These are phyloP conservation scores for Colletotrichum sp. DNA, from an alignment of 2,329 filamentous ascomycete species.

Conservation along the genomic window DNA sequence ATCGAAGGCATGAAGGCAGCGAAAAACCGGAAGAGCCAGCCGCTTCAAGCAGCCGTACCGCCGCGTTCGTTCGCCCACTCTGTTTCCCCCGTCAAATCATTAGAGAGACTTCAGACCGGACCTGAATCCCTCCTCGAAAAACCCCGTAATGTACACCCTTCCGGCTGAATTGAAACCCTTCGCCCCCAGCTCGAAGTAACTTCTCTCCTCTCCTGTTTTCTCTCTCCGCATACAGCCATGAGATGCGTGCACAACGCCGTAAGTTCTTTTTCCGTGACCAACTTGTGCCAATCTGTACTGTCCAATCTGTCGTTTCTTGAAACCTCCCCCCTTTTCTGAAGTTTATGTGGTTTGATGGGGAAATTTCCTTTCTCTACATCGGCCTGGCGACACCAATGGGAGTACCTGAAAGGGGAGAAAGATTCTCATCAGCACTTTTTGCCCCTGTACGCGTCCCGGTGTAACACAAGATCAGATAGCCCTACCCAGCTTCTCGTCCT, in stretches of 20 bases:
- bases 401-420: not conserved
- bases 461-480: not conserved
- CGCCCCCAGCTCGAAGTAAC: not conserved
- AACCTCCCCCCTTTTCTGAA: not conserved
- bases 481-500: slow-evolving; percentile 19
- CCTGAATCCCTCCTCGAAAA: not conserved
- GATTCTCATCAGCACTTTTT: not conserved
- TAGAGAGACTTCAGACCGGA: not conserved
- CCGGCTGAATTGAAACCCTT: not conserved
- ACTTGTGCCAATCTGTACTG: not conserved
- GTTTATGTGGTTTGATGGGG: not conserved
- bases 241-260: not conserved
- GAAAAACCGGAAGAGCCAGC: not conserved
- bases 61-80: not conserved
- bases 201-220: not conserved
- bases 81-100: not conserved
- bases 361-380: not conserved
- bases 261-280: not conserved
- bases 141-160: not conserved
- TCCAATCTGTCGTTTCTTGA: not conserved
- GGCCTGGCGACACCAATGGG: slow-evolving; percentile 2
- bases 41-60: not conserved
- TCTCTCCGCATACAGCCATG: not conserved
- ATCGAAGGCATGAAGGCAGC: not conserved
- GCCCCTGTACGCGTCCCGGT: not conserved